Base-by-base conservation (phyloP, 1,284 basidiomycete genomes). In the Malassezia japonica region DNA sequence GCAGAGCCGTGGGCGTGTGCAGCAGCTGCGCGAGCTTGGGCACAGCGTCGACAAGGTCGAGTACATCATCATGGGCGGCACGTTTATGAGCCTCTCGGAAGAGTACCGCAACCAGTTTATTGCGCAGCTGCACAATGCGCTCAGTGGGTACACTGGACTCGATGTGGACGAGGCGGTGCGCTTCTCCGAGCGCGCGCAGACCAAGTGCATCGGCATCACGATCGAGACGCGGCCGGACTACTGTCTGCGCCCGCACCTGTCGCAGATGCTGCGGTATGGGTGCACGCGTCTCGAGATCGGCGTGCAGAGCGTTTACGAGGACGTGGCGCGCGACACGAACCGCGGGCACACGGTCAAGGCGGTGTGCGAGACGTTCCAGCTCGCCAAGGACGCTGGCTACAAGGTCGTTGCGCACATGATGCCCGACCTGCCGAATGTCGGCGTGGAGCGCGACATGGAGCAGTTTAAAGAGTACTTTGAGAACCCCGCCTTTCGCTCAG, bases 221-320 rank as follows among this genome's bases (percentile, higher is more conserved):
- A 98, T 99, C 62, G 94, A 99, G 76, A 99, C 94, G 4, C 79
- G 94, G 33, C 94, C 94, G 25, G 94, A 99, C 74, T 99, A 99
- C 74, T 99, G 94, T 67, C 78, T 99, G 46, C 85, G 88, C 51
- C 94, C 94, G 4, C 94, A 99, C 77, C 79, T 99, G 62, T 89
- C 87, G 67, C 91, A 96, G 75, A 96, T 99, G 94, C 83, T 99
- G 47, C 83, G 94, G 12, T 99, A 99, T 70, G 92, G 92, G 24
- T 99, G 92, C 75, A 99, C 92, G 0, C 84, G 92, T 8, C 82
- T 99, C 28, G 92, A 99, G 75, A 95, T 99, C 46, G 92, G 92
- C 43, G 92, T 99, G 1, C 92, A 99, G 75, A 94, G 89, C 15
- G 92, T 98, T 2, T 98, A 98, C 75, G 92, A 99, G 77, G 92